Evolutionary conservation across 2,329 filamentous ascomycete species (phyloP).

Genomic region (Trichoderma sp.): DNA sequence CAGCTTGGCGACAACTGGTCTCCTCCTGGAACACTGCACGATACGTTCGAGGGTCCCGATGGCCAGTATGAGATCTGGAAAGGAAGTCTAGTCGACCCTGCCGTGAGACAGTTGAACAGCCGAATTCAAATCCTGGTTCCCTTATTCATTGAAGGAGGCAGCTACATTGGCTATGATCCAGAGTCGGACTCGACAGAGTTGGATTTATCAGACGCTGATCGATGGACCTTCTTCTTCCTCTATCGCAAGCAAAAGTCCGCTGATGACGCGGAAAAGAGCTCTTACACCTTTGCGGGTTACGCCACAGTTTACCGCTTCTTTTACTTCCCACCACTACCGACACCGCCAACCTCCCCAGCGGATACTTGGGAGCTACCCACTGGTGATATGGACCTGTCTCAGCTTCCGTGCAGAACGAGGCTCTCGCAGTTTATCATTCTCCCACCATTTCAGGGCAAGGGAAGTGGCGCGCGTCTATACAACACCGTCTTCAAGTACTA

Average conservation of each 20-base stretch:
- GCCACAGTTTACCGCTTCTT: constrained; percentile 88
- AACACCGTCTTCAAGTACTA: constrained; percentile 71
- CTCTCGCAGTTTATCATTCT: constrained; percentile 93
- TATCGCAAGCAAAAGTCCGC: constrained; percentile 60
- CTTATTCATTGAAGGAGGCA: constrained; percentile 92
- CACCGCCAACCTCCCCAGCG: constrained; percentile 41
- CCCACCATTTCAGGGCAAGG: constrained; percentile 78
- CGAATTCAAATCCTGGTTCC: constrained; percentile 81
- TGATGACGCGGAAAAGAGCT: constrained; percentile 43
- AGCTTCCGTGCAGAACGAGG: constrained; percentile 72
- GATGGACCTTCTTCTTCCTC: constrained; percentile 91
- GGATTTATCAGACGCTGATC: constrained; percentile 69
- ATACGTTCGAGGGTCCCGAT: constrained; percentile 59
- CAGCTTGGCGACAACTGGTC: constrained; percentile 48
- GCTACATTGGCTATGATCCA: constrained; percentile 55
- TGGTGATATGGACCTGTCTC: constrained; percentile 49
- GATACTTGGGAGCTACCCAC: constrained; percentile 45
- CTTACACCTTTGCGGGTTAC: constrained; percentile 86
- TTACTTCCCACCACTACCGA: constrained; percentile 51
- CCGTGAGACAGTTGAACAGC: constrained; percentile 67
- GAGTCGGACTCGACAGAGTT: constrained; percentile 57
- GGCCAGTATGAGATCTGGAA: constrained; percentile 81
- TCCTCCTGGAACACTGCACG: constrained; percentile 73
- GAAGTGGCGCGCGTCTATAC: constrained; percentile 79
- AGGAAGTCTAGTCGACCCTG: constrained; percentile 67